phyloP scores from a whole-genome alignment of 2,329 filamentous ascomycete species.

The Pseudogymnoascus sp. region DNA sequence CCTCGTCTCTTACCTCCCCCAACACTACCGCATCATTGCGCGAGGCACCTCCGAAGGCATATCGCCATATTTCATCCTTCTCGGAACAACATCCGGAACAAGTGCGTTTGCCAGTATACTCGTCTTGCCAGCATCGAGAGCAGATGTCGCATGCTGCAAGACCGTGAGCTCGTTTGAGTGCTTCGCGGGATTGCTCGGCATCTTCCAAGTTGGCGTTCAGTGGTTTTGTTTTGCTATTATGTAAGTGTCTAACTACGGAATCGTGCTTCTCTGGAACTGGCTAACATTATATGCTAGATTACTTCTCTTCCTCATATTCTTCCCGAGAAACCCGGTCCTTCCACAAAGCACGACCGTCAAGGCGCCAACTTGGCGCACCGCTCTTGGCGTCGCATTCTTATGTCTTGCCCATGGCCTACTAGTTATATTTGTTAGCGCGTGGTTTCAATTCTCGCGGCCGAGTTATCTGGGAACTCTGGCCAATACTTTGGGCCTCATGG shows the following conservation, averaged over 20 bases:
- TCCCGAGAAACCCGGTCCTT: slow-evolving; percentile 53
- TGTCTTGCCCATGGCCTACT: slow-evolving; percentile 71
- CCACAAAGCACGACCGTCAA: slow-evolving; percentile 30
- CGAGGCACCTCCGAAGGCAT: slow-evolving; percentile 86
- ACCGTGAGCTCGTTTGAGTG: slow-evolving; percentile 76
- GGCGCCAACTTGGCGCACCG: slow-evolving; percentile 66
- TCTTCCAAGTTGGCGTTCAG: slow-evolving; percentile 83
- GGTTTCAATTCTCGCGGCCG: slow-evolving; percentile 57
- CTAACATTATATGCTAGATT: slow-evolving; percentile 45
- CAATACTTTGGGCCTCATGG: slow-evolving; percentile 71
- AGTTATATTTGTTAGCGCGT: slow-evolving; percentile 57
- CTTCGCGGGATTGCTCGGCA: slow-evolving; percentile 74
- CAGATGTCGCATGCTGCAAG: slow-evolving; percentile 78
- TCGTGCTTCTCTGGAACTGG: background rate
- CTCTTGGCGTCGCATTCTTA: slow-evolving; percentile 61
- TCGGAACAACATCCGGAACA: slow-evolving; percentile 86
- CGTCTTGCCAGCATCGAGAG: slow-evolving; percentile 70
- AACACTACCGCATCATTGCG: slow-evolving; percentile 84
- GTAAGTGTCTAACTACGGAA: slow-evolving; percentile 46
- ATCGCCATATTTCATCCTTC: slow-evolving; percentile 86
- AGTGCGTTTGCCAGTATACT: slow-evolving; percentile 89
- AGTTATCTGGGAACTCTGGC: slow-evolving; percentile 67
- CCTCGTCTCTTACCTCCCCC: slow-evolving; percentile 85
- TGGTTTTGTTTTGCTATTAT: slow-evolving; percentile 89
- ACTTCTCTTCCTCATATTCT: slow-evolving; percentile 89